These are phyloP conservation scores for Prunus yedoensis DNA, from an alignment of 331 rosid species.

Conservation along the genomic window DNA sequence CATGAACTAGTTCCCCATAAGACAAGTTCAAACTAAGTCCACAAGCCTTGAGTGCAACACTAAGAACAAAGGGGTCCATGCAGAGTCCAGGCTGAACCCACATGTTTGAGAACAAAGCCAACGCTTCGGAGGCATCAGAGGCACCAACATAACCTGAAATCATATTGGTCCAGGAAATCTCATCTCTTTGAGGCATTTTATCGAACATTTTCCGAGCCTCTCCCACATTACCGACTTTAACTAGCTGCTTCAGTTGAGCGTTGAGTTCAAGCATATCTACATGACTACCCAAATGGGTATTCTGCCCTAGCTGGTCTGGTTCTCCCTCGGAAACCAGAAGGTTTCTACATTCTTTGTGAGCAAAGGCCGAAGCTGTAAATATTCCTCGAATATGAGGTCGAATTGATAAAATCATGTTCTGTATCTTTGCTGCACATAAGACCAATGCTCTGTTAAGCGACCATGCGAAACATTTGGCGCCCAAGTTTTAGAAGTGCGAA, in stretches of 20 bases:
- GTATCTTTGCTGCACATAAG: not conserved
- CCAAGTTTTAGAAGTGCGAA: not conserved
- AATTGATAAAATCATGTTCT: slow-evolving; percentile 21
- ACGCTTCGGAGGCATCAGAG: slow-evolving; percentile 45
- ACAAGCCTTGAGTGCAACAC: slow-evolving; percentile 70
- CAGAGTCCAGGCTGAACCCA: slow-evolving; percentile 45
- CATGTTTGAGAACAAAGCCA: slow-evolving; percentile 52
- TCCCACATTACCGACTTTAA: slow-evolving; percentile 36
- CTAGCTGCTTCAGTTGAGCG: slow-evolving; percentile 47
- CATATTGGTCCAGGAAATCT: slow-evolving; percentile 54
- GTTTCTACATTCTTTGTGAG: slow-evolving; percentile 20
- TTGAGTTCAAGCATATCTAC: slow-evolving; percentile 42
- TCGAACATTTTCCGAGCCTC: slow-evolving; percentile 51
- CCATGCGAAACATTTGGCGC: slow-evolving; percentile 7
- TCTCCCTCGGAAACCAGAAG: slow-evolving; percentile 5
- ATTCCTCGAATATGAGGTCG: slow-evolving; percentile 28
- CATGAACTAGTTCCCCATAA: slow-evolving; percentile 58
- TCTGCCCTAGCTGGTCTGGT: slow-evolving; percentile 22
- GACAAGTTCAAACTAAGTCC: slow-evolving; percentile 36
- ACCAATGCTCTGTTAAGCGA: slow-evolving; percentile 18
- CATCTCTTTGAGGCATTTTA: slow-evolving; percentile 51
- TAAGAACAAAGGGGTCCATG: slow-evolving; percentile 60
- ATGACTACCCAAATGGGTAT: slow-evolving; percentile 26
- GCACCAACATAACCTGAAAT: slow-evolving; percentile 50
- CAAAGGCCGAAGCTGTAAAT: slow-evolving; percentile 29